phyloP scores from a whole-genome alignment of 441 rosid genomes.

The Melianthus villosus region DNA sequence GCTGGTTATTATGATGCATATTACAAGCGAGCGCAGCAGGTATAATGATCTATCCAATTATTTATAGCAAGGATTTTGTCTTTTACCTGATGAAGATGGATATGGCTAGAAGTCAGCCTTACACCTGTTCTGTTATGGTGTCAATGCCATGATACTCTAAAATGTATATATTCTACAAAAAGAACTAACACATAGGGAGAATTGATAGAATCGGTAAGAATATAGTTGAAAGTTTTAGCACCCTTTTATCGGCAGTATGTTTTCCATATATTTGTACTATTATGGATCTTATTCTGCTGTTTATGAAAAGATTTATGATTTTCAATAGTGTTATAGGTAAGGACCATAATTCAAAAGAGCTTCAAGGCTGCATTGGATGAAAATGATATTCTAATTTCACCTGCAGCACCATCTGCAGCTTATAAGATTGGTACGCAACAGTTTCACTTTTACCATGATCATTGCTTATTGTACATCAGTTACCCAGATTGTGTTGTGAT shows the following conservation, averaged over 20 bases:
- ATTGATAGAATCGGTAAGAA: no score
- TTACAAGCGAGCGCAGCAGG: constrained; percentile 93
- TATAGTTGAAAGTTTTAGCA: no score
- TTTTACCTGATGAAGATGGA: no score
- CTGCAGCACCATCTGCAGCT: constrained; percentile 87
- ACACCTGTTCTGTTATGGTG: no score
- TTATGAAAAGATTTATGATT: constrained; percentile 17
- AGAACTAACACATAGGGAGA: no score
- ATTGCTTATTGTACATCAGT: background rate
- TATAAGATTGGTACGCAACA: constrained; percentile 53
- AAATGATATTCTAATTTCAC: constrained; percentile 75
- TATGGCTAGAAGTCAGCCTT: no score
- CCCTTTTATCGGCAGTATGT: no score
- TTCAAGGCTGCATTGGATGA: constrained; percentile 54
- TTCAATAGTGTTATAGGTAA: constrained; percentile 36
- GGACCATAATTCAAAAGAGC: constrained; percentile 57
- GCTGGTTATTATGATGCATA: constrained; percentile 91
- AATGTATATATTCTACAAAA: no score
- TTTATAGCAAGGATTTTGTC: no score
- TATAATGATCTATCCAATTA: constrained; percentile 10
- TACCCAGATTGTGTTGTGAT: background rate
- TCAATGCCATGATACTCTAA: no score
- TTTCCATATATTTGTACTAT: no score
- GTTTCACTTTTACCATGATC: background rate
- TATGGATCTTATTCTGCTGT: background rate